Evolutionary conservation across 805 yeast species (phyloP).

Genomic region (Candida parachauliodes): DNA sequence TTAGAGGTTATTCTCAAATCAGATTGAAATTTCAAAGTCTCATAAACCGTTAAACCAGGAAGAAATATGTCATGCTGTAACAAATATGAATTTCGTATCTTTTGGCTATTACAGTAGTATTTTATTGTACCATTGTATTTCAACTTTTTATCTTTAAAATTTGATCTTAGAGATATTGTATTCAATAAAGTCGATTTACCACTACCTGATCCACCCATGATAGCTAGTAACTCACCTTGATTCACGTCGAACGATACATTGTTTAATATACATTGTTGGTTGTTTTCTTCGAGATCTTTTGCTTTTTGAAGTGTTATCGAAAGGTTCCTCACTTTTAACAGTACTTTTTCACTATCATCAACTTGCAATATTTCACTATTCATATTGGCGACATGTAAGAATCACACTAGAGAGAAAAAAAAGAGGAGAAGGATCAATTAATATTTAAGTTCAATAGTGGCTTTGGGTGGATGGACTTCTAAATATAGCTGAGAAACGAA

Average conservation of each 20-base stretch:
- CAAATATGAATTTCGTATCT: conserved; percentile 53
- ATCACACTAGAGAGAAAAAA: background rate
- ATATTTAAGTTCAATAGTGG: no score
- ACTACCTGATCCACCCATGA: conserved; percentile 45
- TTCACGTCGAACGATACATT: conserved; percentile 27
- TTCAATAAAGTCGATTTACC: conserved; percentile 41
- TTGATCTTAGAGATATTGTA: conserved; percentile 51
- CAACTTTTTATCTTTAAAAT: conserved; percentile 37
- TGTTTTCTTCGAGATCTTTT: conserved; percentile 11
- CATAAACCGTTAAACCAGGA: conserved; percentile 70
- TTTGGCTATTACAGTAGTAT: conserved; percentile 17
- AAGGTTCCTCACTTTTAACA: conserved; percentile 1
- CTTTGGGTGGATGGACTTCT: no score
- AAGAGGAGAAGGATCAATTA: background rate
- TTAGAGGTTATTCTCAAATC: conserved; percentile 57
- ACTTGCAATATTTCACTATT: background rate
- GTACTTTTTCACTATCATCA: background rate
- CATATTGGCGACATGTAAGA: background rate
- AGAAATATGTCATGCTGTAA: conserved; percentile 72
- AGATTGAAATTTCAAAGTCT: conserved; percentile 68
- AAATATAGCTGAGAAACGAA: background rate
- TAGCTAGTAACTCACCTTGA: conserved; percentile 32
- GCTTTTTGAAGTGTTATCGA: background rate
- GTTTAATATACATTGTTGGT: conserved; percentile 16
- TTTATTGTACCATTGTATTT: conserved; percentile 40